Conservation (phyloP, 2,329 filamentous ascomycete genomes). For the Penicillium sp. region DNA sequence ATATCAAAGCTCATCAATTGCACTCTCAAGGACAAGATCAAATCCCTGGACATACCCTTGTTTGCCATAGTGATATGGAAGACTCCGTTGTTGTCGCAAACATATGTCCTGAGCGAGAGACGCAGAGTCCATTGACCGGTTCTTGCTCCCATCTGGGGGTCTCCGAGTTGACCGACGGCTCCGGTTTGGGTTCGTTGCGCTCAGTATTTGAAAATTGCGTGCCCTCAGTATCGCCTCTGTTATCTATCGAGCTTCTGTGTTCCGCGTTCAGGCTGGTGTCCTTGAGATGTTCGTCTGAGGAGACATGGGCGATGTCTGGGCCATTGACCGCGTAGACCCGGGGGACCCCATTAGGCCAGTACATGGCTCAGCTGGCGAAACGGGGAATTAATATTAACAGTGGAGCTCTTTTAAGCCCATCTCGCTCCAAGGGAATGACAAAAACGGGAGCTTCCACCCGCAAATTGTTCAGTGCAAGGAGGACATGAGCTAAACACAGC, state of each 20-base stretch:
- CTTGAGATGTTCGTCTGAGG: slow-evolving; percentile 27
- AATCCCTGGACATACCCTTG: slow-evolving; percentile 61
- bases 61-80: slow-evolving; percentile 93
- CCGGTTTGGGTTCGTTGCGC: slow-evolving; percentile 3
- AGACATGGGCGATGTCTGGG: slow-evolving; percentile 33
- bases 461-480: background rate
- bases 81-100: slow-evolving; percentile 86
- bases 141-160: slow-evolving; percentile 53
- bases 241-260: slow-evolving; percentile 26
- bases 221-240: slow-evolving; percentile 13
- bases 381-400: slow-evolving; percentile 25
- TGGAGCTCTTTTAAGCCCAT: slow-evolving; percentile 41
- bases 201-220: background rate
- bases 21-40: background rate
- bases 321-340: slow-evolving; percentile 50
- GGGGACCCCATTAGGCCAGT: slow-evolving; percentile 52
- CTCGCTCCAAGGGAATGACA: slow-evolving; percentile 21
- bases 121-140: slow-evolving; percentile 69
- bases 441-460: background rate
- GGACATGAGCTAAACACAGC: slow-evolving; percentile 6
- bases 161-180: slow-evolving; percentile 25
- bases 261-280: slow-evolving; percentile 16
- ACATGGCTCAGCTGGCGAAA: slow-evolving; percentile 42
- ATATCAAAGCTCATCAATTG: slow-evolving; percentile 23
- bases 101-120: slow-evolving; percentile 74